Evolutionary conservation across 176 grass and related monocot genomes (phyloP), one percentile per base, ranked within the genome.

Genomic region (Avena insularis): DNA sequence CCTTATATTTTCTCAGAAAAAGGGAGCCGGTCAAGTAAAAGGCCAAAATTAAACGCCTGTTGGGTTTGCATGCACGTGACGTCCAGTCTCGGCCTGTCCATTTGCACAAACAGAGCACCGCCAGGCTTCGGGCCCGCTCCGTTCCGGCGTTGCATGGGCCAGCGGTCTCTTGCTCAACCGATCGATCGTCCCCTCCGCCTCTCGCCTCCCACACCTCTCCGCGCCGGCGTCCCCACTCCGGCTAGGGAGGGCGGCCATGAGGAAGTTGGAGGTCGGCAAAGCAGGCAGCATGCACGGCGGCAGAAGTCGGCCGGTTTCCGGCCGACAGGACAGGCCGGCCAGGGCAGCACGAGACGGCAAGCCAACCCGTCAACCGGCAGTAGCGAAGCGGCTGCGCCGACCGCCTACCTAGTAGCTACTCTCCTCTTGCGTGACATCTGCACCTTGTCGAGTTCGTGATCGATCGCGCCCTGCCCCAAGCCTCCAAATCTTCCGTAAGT

Each of bases 241-340:
- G 48, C 50, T 48, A 76, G 73, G 27, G 23, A 9, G 21, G 13
- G 45, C 45, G 5, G 45, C 71, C 40, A 43, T 43, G 20, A 12
- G 35, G 36, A 48, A 48, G 58, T 19, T 10, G 58, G 78, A 48
- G 78, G 59, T 64, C 9, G 78, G 79, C 49, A 16, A 49, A 66
- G 21, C 60, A 15, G 23, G 79, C 25, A 49, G 72, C 72, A 75
- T 16, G 72, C 77, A 61, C 56, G 77, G 56, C 79, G 43, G 25
- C 23, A 49, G 15, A 48, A 48, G 60, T 11, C 25, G 29, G 29
- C 25, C n/a, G 46, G 62, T 82, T n/a, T 36, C 61, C 62, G 16
- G 20, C 63, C 62, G 47, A 68, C 79, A 54, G 53, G 27, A 69
- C 47, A 53, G 47, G 25, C 46, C 61, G 48, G 49, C 15, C 78